A percentile compares a stretch with the other conserved stretches of the same genome.
These are phyloP conservation scores for Orychophragmus violaceus DNA, from an alignment of 345 rosid species.

Conservation along the genomic window DNA sequence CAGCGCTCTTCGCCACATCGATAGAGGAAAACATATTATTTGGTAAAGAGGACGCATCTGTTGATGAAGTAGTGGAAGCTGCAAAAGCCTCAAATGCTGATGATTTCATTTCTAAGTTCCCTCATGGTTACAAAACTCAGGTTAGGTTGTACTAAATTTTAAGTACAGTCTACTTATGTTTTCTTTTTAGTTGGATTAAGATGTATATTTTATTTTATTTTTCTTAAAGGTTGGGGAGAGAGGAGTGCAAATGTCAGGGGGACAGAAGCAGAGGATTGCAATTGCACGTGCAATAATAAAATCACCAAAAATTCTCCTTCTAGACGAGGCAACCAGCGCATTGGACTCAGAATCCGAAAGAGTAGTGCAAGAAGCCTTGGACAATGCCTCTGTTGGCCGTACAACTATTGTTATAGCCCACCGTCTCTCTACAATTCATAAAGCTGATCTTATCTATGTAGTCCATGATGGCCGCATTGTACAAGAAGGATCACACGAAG, in stretches of 20 bases:
- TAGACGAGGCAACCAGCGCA: conserved; percentile 90
- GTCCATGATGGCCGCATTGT: conserved; percentile 74
- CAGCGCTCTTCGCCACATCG: conserved; percentile 70
- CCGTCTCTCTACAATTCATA: conserved; percentile 78
- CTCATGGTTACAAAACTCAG: conserved; percentile 70
- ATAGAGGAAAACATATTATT: conserved; percentile 78
- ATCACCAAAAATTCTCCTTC: conserved; percentile 59
- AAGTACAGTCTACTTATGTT: not conserved
- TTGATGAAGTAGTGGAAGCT: conserved; percentile 74
- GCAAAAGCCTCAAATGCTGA: conserved; percentile 90
- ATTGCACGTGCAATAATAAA: conserved; percentile 66
- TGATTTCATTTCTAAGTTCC: conserved; percentile 67
- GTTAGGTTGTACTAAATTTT: not conserved
- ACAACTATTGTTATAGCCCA: conserved; percentile 87
- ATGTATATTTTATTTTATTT: not conserved
- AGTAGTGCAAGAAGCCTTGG: conserved; percentile 89
- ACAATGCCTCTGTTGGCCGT: conserved; percentile 66
- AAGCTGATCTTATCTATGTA: conserved; percentile 65
- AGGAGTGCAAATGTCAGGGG: conserved; percentile 40
- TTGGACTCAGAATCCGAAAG: conserved; percentile 87
- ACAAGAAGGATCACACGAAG: conserved; percentile 75
- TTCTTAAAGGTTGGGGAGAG: conserved; percentile 61
- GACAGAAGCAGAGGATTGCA: not conserved
- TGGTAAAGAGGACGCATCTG: conserved; percentile 72
- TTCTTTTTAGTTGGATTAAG: no score